Evolutionary conservation across 1,139 yeast species (phyloP), one percentile per base, ranked within the genome.

Genomic region (Zygotorulaspora mrakii): DNA sequence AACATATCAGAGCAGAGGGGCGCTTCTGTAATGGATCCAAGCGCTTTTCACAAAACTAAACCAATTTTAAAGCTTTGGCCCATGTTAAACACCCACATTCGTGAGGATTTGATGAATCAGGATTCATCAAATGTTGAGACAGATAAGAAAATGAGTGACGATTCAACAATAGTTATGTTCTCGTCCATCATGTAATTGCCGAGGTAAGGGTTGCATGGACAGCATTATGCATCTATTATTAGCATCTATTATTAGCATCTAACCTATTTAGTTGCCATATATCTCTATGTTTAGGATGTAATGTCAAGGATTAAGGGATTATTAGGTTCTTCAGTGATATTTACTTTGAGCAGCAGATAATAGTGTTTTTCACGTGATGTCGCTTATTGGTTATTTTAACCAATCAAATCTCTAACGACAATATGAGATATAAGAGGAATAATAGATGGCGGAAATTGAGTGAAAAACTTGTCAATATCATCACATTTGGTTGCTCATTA

Each of bases 141-240:
- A 29, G 40, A 13, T 33, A 50, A 25, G 35, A 39, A n/a, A 17
- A 32, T 47, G 11, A 55, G 49, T 22, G 56, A 53, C 11, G 61
- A 57, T 27, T 39, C 48, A 6, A 50, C 50, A 6, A 43, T 50
- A 29, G 39, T 54, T 16, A 37, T 59, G 48, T 50, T 55, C 17
- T 56, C 61, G 4, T 54, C 61, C 6, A 55, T 57, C 26, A 43
- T 57, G 36, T 56, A 39, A 46, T 11, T n/a, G 28, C 16, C n/a
- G n/a, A n/a, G n/a, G n/a, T n/a, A n/a, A n/a, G n/a, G n/a, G n/a
- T n/a, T n/a, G n/a, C n/a, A n/a, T n/a, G n/a, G n/a, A n/a, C n/a
- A n/a, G n/a, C n/a, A n/a, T n/a, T n/a, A n/a, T n/a, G n/a, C n/a
- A n/a, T n/a, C n/a, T n/a, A n/a, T n/a, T n/a, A n/a, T n/a, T n/a